Evolutionary conservation across 1,139 yeast species (phyloP), one percentile per base, ranked within the genome.

Genomic region (Nakaseomyces nivariensis): DNA sequence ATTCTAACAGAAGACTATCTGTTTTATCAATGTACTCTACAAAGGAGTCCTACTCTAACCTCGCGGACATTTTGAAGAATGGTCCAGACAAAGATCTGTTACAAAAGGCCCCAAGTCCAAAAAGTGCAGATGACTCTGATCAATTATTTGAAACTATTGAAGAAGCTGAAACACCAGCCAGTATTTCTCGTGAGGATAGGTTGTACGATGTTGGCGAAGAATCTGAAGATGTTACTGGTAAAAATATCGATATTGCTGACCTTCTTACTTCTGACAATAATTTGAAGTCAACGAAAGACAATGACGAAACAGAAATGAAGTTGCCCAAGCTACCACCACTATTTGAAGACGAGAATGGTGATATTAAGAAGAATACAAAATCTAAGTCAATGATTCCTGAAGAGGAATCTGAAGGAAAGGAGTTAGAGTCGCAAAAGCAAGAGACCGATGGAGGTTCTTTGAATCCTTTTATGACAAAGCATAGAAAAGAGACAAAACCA

Each of bases 1-100:
- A 75, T 49, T 78, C 82, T 3, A 79, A 79, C 61, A 83, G 81
- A 67, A 74, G 92, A 59, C 70, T 82, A 47, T 81, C 88, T 24
- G 85, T 83, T 9, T 67, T 84, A 48, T 81, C 89, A 0, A 71
- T 82, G 67, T 81, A 82, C 57, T 82, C 89, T 1, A 79, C 89
- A 3, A 81, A 76, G 54, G 79, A 75, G 50, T 81, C 88, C 0
- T 82, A 77, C 58, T 76, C 75, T 43, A 82, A 83, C 60, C 72
- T 83, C 62, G 78, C 76, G 50, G 74, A 80, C 8, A 75, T 79
- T 48, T 65, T 81, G 54, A 73, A 73, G 48, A 71, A 70, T 25
- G 67, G 52, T 4, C 55, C 51, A 6, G 55, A 55, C 22, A 32
- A 50, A 17, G 50, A 53, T 31, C 43, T 33, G 29, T 40, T 26